These are phyloP conservation scores for Penicillium nordicum DNA, from an alignment of 2,329 filamentous ascomycete species.

Conservation along the genomic window DNA sequence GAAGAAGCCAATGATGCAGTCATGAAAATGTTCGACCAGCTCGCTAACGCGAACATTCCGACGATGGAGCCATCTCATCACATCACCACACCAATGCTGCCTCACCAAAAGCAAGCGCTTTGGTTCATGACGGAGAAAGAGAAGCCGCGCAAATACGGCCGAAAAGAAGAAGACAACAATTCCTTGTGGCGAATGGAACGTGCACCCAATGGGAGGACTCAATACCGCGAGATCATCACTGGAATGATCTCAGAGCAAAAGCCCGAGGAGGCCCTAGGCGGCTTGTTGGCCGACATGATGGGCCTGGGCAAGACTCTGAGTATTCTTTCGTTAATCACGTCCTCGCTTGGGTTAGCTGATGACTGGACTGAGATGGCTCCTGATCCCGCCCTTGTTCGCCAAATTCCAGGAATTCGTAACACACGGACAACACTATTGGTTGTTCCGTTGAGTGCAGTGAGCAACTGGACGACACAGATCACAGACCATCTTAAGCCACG, in stretches of 20 bases:
- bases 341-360: conserved; percentile 60
- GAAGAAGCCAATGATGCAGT: conserved; percentile 87
- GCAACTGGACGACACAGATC: conserved; percentile 94
- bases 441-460: conserved; percentile 83
- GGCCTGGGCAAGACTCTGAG: conserved; percentile 84
- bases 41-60: conserved; percentile 71
- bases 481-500: conserved; percentile 69
- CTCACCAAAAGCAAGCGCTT: conserved; percentile 86
- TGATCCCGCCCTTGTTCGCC: conserved; percentile 35
- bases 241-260: conserved; percentile 59
- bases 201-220: conserved; percentile 54
- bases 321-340: conserved; percentile 72
- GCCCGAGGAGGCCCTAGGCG: conserved; percentile 67
- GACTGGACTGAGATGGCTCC: conserved; percentile 59
- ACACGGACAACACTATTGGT: conserved; percentile 78
- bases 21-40: conserved; percentile 79
- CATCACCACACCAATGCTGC: conserved; percentile 67
- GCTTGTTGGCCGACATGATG: conserved; percentile 83
- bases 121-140: conserved; percentile 83
- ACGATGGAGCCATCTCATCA: conserved; percentile 62
- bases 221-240: conserved; percentile 83
- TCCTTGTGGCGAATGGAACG: conserved; percentile 72
- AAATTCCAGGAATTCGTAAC: conserved; percentile 53
- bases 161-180: conserved; percentile 59
- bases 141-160: conserved; percentile 58